These are phyloP conservation scores for Miamiensis avidus DNA, from an alignment of 169 alveolate species.

Conservation along the genomic window DNA sequence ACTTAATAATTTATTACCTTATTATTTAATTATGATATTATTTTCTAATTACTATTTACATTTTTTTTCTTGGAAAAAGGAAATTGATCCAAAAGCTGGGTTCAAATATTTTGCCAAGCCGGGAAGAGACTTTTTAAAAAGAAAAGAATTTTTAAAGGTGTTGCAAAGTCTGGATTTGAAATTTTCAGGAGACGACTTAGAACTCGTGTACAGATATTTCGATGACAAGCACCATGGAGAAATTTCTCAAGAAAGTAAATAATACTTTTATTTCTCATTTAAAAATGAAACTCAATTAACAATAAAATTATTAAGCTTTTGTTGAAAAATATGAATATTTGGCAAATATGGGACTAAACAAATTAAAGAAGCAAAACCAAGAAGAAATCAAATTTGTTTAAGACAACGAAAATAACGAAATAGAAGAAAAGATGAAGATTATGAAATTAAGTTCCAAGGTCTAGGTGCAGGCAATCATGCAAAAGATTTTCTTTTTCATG, in stretches of 20 bases:
- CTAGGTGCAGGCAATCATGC: slow-evolving; percentile 13
- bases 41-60: no score
- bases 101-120: slow-evolving; percentile 1
- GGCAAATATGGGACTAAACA: slow-evolving; percentile 3
- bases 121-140: background rate
- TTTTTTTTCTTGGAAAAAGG: no score
- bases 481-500: slow-evolving; percentile 27
- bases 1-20: no score
- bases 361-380: slow-evolving; percentile 5
- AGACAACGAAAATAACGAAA: background rate
- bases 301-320: background rate
- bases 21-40: no score
- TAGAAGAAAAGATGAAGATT: background rate
- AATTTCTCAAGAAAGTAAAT: background rate
- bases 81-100: slow-evolving; percentile 12
- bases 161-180: slow-evolving; percentile 9
- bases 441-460: slow-evolving; percentile 1
- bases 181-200: slow-evolving; percentile 12
- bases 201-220: slow-evolving; percentile 6
- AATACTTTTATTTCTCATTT: no score
- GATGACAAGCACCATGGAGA: slow-evolving; percentile 28
- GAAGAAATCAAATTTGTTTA: slow-evolving; percentile 11
- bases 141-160: slow-evolving; percentile 20
- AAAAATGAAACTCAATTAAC: no score
- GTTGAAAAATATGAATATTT: slow-evolving; percentile 26